phyloP scores from a whole-genome alignment of 345 rosid species.

The Cochlearia excelsa region DNA sequence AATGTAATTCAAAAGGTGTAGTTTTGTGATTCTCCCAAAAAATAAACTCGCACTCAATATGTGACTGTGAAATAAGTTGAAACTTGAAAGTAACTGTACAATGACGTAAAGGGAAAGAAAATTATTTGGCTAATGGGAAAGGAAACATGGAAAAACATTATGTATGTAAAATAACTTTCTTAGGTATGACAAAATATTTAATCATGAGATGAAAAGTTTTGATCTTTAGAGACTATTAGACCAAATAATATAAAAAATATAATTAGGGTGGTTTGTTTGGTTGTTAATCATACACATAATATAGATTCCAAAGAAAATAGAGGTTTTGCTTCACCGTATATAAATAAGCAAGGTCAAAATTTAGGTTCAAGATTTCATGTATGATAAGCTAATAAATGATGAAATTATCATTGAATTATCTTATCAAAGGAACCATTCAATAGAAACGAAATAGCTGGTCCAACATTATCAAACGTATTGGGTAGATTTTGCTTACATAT shows the following conservation, averaged over 20 bases:
- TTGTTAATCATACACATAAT: no score
- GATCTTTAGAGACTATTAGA: slow-evolving; percentile 13
- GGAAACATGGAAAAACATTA: slow-evolving; percentile 11
- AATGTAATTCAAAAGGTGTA: no score
- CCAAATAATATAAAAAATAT: slow-evolving; percentile 1
- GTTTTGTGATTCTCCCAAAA: no score
- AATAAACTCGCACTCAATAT: neutral
- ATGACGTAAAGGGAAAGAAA: slow-evolving; percentile 2
- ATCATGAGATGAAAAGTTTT: slow-evolving; percentile 1
- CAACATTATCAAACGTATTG: neutral
- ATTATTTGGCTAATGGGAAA: neutral
- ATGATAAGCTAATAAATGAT: slow-evolving; percentile 20
- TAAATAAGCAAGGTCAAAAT: slow-evolving; percentile 5
- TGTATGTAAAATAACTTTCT: neutral
- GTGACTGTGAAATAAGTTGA: slow-evolving; percentile 11
- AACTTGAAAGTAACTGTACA: neutral
- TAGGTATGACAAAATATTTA: neutral
- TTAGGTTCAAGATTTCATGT: neutral
- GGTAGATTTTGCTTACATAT: neutral
- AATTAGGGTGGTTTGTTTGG: neutral
- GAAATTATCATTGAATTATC: slow-evolving; percentile 17
- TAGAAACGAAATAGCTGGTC: neutral
- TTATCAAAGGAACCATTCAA: neutral
- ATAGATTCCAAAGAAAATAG: no score
- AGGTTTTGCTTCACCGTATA: neutral